Percentiles rank a stretch among this genome's conserved stretches.
phyloP scores from a whole-genome alignment of 495 filamentous ascomycete species.

The Aspergillus baeticus region DNA sequence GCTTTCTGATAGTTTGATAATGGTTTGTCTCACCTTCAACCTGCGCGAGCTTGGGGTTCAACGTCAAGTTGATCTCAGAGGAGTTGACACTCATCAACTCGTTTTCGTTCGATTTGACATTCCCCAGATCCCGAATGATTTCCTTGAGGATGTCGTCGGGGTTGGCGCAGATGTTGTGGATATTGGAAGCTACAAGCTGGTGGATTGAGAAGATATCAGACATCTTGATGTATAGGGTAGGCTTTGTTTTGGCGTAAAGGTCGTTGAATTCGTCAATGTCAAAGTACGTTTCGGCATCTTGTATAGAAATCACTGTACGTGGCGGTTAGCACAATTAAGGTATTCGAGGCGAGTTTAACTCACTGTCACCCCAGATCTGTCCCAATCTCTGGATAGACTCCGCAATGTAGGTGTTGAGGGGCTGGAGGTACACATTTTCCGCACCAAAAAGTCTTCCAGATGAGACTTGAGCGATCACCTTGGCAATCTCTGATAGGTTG shows the following conservation, averaged over 20 bases:
- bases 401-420: conserved; percentile 83
- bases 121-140: conserved; percentile 88
- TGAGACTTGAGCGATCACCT: conserved; percentile 84
- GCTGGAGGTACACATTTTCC: conserved; percentile 94
- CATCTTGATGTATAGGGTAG: conserved; percentile 98
- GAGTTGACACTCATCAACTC: conserved; percentile 86
- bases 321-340: conserved; percentile 22
- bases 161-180: conserved; percentile 69
- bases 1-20: not conserved
- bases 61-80: conserved; percentile 85
- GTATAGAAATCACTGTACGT: conserved; percentile 73
- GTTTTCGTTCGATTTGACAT: conserved; percentile 90
- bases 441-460: conserved; percentile 84
- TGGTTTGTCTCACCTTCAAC: conserved; percentile 58
- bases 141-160: conserved; percentile 89
- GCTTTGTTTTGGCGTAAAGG: conserved; percentile 90
- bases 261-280: conserved; percentile 99
- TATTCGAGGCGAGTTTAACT: conserved; percentile 25
- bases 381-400: conserved; percentile 81
- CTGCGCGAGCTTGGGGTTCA: conserved; percentile 89
- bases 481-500: conserved; percentile 86
- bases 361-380: conserved; percentile 67
- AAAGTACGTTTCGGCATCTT: conserved; percentile 83
- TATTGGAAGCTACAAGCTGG: conserved; percentile 76
- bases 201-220: conserved; percentile 96